Evolutionary conservation across 2,329 filamentous ascomycete genomes (phyloP).

Genomic region (Exophiala oligosperma): DNA sequence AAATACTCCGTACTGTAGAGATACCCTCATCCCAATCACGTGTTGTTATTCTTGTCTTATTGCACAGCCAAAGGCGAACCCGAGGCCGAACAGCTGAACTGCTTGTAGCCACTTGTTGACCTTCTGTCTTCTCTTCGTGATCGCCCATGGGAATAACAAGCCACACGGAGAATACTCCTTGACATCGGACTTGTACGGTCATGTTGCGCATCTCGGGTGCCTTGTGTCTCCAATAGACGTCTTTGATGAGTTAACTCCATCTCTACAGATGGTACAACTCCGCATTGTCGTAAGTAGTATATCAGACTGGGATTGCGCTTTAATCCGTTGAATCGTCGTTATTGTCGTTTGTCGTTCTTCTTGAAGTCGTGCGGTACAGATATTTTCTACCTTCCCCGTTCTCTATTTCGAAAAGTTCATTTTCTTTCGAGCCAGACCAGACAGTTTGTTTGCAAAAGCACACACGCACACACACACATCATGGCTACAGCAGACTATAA

Average conservation of each 20-base stretch:
- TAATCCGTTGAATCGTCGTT: background rate
- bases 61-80: no score
- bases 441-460: no score
- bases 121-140: background rate
- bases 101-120: background rate
- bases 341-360: background rate
- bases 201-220: background rate
- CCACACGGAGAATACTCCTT: background rate
- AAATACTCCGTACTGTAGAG: no score
- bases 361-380: no score
- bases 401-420: no score
- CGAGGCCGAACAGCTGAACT: no score
- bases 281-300: background rate
- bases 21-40: no score
- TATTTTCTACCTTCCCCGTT: no score
- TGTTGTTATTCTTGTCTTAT: background rate
- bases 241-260: background rate
- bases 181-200: background rate
- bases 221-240: background rate
- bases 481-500: constrained; percentile 33
- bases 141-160: background rate
- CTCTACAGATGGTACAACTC: background rate
- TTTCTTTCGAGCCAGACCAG: no score
- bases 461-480: background rate
- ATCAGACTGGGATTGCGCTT: background rate